Evolutionary conservation across 192 early-diverging fungal species (phyloP).

Genomic region (Cetraspora pellucida): DNA sequence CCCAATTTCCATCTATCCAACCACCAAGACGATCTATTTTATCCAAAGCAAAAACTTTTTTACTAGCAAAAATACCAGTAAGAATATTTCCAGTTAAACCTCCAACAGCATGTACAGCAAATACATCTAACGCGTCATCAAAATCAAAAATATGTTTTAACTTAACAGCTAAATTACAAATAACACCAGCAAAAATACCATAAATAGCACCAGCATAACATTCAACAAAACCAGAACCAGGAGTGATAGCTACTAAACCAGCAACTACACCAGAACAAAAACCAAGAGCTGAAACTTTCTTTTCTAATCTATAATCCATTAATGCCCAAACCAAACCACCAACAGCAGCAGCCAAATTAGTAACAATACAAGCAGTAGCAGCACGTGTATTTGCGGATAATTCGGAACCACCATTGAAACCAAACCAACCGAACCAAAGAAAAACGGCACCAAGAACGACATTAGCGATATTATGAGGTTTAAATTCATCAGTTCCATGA

Average conservation of each 20-base stretch:
- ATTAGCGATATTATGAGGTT: slow-evolving; percentile 89
- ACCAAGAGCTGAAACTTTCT: slow-evolving; percentile 84
- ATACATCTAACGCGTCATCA: too few species aligned
- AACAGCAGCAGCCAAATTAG: slow-evolving; percentile 82
- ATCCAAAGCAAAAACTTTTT: too few species aligned
- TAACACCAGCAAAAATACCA: too few species aligned
- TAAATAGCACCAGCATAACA: slow-evolving; percentile 51
- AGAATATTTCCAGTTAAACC: too few species aligned
- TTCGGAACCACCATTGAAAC: not conserved
- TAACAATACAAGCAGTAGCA: slow-evolving; percentile 82
- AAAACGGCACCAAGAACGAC: slow-evolving; percentile 88
- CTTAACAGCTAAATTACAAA: too few species aligned
- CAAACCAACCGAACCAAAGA: slow-evolving; percentile 76
- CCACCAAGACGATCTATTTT: too few species aligned
- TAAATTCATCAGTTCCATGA: slow-evolving; percentile 61
- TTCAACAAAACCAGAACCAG: slow-evolving; percentile 84
- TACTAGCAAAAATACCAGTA: too few species aligned
- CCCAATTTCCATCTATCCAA: too few species aligned
- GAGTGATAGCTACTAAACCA: slow-evolving; percentile 91
- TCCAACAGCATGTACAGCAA: too few species aligned
- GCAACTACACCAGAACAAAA: slow-evolving; percentile 94
- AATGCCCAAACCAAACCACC: slow-evolving; percentile 83
- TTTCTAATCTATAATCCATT: slow-evolving; percentile 75
- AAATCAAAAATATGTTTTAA: too few species aligned
- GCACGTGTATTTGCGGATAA: slow-evolving; percentile 79